phyloP scores from a whole-genome alignment of 2,329 filamentous ascomycete genomes.

The Beauveria rudraprayagi region DNA sequence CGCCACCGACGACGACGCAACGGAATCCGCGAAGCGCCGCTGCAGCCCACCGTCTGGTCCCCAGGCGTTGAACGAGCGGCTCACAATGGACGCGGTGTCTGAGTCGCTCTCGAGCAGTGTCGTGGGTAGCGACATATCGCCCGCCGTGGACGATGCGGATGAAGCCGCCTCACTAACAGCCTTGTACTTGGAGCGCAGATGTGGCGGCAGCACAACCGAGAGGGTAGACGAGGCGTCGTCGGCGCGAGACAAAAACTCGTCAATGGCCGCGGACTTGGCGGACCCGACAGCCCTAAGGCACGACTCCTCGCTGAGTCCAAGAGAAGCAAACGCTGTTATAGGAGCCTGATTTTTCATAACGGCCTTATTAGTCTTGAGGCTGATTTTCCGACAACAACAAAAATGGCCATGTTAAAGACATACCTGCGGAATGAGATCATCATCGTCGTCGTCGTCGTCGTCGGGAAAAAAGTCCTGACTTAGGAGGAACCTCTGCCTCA shows the following conservation, averaged over 20 bases:
- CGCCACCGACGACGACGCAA: not conserved
- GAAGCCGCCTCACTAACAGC: not conserved
- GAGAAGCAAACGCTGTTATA: constrained; percentile 16
- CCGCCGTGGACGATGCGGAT: not conserved
- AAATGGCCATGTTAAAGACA: not conserved
- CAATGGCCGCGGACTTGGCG: not conserved
- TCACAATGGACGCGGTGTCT: not conserved
- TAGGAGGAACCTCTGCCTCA: not conserved
- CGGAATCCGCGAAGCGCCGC: not conserved
- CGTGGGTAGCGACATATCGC: not conserved
- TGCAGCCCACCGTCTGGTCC: not conserved
- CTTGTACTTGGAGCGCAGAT: not conserved
- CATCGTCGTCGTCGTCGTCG: not conserved
- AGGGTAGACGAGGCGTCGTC: not conserved
- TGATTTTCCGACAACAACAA: no score
- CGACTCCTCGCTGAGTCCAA: constrained; percentile 16
- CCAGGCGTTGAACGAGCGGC: constrained; percentile 5
- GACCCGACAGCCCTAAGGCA: not conserved
- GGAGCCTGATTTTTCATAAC: constrained; percentile 18
- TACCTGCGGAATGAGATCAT: not conserved
- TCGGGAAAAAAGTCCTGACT: not conserved
- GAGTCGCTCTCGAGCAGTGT: constrained; percentile 2
- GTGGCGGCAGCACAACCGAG: not conserved
- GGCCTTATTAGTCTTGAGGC: not conserved
- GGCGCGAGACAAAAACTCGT: not conserved